phyloP scores from a whole-genome alignment of 371 early-diverging fungal genomes.

The Mortierella sp. region DNA sequence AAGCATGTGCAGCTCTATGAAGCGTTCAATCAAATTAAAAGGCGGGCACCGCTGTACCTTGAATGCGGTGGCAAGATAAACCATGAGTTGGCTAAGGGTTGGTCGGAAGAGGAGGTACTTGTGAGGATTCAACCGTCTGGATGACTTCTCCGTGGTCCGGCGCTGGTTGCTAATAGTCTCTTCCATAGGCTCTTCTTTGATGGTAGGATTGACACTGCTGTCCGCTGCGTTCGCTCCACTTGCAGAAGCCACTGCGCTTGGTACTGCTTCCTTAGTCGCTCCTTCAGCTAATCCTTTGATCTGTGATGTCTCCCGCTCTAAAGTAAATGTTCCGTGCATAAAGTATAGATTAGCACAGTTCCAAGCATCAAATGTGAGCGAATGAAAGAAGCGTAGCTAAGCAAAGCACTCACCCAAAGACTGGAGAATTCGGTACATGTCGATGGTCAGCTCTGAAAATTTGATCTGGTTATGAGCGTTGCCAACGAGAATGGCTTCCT shows the following conservation, averaged over 20 bases:
- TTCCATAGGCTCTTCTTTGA: conserved; percentile 43
- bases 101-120: conserved; percentile 94
- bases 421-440: conserved; percentile 96
- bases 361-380: neutral
- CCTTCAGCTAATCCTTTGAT: conserved; percentile 20
- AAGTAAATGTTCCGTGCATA: neutral
- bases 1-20: neutral
- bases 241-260: conserved; percentile 42
- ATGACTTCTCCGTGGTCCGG: conserved; percentile 27
- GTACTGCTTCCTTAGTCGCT: conserved; percentile 24
- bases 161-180: conserved; percentile 29
- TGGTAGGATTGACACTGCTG: neutral
- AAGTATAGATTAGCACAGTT: neutral
- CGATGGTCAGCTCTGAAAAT: conserved; percentile 95
- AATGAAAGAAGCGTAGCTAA: neutral
- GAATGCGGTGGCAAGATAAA: conserved; percentile 92
- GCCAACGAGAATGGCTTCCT: conserved; percentile 95
- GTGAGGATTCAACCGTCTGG: conserved; percentile 86
- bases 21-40: neutral
- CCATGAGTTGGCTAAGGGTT: conserved; percentile 87
- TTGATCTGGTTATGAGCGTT: conserved; percentile 94
- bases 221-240: conserved; percentile 32
- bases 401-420: conserved; percentile 72
- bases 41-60: conserved; percentile 66
- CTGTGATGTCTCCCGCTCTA: conserved; percentile 29